Conservation (phyloP, 169 alveolate genomes). For the Theileria equi region DNA sequence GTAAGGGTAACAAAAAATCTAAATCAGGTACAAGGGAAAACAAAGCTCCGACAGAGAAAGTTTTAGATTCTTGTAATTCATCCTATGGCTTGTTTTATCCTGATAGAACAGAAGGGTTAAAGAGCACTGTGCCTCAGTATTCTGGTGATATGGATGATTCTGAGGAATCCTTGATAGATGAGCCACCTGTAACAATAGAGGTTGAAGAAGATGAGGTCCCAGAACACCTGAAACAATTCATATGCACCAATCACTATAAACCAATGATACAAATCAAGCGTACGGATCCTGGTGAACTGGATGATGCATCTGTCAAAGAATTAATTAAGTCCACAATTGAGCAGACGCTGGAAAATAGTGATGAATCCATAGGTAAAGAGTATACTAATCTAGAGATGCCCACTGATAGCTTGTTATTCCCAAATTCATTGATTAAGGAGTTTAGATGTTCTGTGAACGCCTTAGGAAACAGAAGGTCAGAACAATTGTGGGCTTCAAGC, state of each 20-base stretch:
- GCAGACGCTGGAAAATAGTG: no score
- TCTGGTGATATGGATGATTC: conserved; percentile 12
- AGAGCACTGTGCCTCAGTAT: neutral
- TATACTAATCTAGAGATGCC: conserved; percentile 26
- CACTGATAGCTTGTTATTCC: conserved; percentile 64
- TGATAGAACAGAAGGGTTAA: conserved; percentile 4
- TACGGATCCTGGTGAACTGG: conserved; percentile 61
- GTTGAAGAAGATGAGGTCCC: conserved; percentile 61
- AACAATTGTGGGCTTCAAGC: conserved; percentile 62
- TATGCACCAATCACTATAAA: conserved; percentile 55
- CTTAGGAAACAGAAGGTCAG: conserved; percentile 48
- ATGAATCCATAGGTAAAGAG: conserved; percentile 5
- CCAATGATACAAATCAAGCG: conserved; percentile 64
- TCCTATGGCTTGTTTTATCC: no score
- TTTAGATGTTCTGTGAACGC: no score
- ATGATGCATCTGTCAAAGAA: conserved; percentile 32
- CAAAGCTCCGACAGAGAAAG: no score
- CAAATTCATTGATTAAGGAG: conserved; percentile 59
- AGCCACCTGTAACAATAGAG: conserved; percentile 54
- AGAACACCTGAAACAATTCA: conserved; percentile 53
- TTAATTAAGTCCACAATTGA: conserved; percentile 1
- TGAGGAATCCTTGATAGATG: conserved; percentile 19
- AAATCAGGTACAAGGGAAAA: neutral
- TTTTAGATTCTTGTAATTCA: no score
- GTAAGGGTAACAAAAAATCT: neutral